These are phyloP conservation scores for Chrysanthemum lavandulifolium DNA, from an alignment of 129 eudicot genomes.

Conservation along the genomic window DNA sequence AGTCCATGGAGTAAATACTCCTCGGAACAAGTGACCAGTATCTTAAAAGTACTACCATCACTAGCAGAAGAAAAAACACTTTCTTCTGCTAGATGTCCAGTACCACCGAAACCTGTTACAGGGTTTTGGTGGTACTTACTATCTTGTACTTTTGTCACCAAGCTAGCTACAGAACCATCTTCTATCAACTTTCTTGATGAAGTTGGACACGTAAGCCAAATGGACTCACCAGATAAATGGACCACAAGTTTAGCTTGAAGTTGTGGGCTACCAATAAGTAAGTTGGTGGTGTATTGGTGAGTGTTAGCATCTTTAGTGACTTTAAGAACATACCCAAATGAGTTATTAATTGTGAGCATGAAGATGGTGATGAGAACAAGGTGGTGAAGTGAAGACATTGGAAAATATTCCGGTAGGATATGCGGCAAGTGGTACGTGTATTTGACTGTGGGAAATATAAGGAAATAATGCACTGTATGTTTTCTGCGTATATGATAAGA, in stretches of 20 bases:
- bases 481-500: slow-evolving; percentile 14
- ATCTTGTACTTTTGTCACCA: slow-evolving; percentile 35
- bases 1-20: slow-evolving; percentile 43
- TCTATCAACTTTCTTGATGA: slow-evolving; percentile 34
- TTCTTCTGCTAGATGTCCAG: slow-evolving; percentile 49
- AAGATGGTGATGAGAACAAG: slow-evolving; percentile 26
- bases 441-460: not conserved
- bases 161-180: slow-evolving; percentile 47
- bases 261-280: slow-evolving; percentile 43
- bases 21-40: slow-evolving; percentile 33
- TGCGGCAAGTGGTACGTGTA: slow-evolving; percentile 13
- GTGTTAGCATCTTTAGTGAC: slow-evolving; percentile 52
- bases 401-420: slow-evolving; percentile 3
- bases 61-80: slow-evolving; percentile 34
- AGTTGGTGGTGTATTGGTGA: slow-evolving; percentile 54
- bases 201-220: slow-evolving; percentile 45
- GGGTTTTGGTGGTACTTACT: slow-evolving; percentile 40
- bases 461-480: slow-evolving; percentile 4
- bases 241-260: slow-evolving; percentile 47
- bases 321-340: slow-evolving; percentile 26
- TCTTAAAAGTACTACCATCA: too few species aligned
- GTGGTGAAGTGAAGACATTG: slow-evolving; percentile 36
- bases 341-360: slow-evolving; percentile 19
- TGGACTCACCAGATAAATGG: slow-evolving; percentile 55
- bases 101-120: slow-evolving; percentile 28